Evolutionary conservation across 1,139 yeast species (phyloP).

Genomic region (Pichia sp.): DNA sequence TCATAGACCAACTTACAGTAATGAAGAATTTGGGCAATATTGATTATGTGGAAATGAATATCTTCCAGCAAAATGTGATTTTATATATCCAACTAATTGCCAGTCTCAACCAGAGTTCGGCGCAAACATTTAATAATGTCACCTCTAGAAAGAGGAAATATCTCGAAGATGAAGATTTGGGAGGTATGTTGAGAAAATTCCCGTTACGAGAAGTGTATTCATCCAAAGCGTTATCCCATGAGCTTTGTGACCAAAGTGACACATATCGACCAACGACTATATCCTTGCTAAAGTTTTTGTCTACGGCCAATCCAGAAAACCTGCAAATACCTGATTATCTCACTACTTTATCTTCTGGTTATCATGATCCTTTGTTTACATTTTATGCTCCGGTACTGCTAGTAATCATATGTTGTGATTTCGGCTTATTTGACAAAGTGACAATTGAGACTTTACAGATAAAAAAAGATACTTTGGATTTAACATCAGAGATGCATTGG

Average conservation of each 20-base stretch:
- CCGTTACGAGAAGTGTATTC: not conserved
- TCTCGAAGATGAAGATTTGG: constrained; percentile 4
- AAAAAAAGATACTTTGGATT: not conserved
- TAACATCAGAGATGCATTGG: constrained; percentile 10
- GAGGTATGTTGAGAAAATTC: not conserved
- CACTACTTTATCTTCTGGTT: not conserved
- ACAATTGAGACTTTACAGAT: not conserved
- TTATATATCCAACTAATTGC: not conserved
- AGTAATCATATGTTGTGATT: not conserved
- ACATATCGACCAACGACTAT: not conserved
- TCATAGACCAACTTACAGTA: constrained; percentile 4
- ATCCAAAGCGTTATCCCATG: not conserved
- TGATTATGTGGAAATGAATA: constrained; percentile 1
- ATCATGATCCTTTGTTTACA: not conserved
- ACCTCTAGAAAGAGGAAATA: constrained; percentile 6
- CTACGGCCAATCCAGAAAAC: not conserved
- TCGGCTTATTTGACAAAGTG: not conserved
- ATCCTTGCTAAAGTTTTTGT: constrained; percentile 4
- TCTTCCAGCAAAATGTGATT: not conserved
- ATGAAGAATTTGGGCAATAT: constrained; percentile 3
- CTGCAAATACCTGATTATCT: not conserved
- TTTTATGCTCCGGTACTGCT: not conserved
- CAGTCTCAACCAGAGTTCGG: constrained; percentile 2
- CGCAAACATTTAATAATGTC: not conserved
- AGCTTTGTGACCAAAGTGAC: not conserved